Percentiles rank a stretch among this genome's conserved stretches.
Evolutionary conservation across 2,329 filamentous ascomycete species (phyloP).

Genomic region (Tolypocladium ovalisporum): DNA sequence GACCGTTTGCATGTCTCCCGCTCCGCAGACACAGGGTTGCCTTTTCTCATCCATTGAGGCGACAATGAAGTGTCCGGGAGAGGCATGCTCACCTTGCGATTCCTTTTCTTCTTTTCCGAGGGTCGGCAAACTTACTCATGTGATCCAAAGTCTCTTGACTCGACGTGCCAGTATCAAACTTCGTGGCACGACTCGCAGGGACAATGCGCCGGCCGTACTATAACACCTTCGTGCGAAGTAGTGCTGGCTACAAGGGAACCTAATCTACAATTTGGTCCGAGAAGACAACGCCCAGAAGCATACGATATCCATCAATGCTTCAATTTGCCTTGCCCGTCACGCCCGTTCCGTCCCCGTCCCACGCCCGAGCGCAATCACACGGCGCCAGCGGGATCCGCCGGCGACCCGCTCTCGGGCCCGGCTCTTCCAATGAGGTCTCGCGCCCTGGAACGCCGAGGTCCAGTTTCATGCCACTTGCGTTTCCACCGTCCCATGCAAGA

Average conservation of each 20-base stretch:
- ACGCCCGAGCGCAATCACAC: background rate
- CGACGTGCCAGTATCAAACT: background rate
- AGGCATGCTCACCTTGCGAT: background rate
- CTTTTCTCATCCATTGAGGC: background rate
- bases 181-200: background rate
- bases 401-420: background rate
- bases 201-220: too few species aligned
- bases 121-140: background rate
- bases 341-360: background rate
- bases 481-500: background rate
- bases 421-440: background rate
- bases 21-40: background rate
- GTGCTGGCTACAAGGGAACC: background rate
- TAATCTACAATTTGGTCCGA: background rate
- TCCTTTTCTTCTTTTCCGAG: background rate
- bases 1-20: background rate
- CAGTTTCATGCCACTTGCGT: background rate
- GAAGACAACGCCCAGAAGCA: background rate
- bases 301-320: background rate
- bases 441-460: background rate
- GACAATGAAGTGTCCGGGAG: background rate
- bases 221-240: too few species aligned
- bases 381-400: background rate
- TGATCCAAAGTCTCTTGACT: background rate
- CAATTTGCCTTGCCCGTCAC: background rate